Conservation (phyloP, 345 rosid genomes). For the Stellera chamaejasme region DNA sequence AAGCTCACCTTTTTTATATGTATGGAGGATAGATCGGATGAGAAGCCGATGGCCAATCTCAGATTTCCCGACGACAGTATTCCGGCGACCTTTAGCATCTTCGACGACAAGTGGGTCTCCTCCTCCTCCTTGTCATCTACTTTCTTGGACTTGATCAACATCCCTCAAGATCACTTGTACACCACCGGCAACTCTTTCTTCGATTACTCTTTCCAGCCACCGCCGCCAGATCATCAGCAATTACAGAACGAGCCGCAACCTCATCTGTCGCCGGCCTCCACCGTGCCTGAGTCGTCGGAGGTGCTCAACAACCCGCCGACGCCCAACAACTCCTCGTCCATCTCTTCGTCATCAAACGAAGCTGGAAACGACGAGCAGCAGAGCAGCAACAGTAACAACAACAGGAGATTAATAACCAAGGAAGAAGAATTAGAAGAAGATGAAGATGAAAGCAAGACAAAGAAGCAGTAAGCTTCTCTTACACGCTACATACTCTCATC, state of each 20-base stretch:
- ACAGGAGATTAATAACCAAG: conserved; percentile 2
- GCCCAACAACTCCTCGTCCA: conserved; percentile 76
- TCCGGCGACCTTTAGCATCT: conserved; percentile 36
- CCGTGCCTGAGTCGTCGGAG: conserved; percentile 59
- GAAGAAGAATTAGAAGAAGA: conserved; percentile 30
- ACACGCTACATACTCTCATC: not conserved
- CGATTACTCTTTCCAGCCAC: not conserved
- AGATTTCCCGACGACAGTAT: conserved; percentile 30
- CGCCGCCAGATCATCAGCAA: conserved; percentile 2
- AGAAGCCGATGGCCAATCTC: conserved; percentile 33
- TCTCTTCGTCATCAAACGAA: conserved; percentile 78
- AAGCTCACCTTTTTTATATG: not conserved
- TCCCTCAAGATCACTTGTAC: conserved; percentile 25
- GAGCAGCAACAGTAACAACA: not conserved
- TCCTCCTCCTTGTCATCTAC: conserved; percentile 10
- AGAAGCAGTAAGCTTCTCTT: conserved; percentile 58
- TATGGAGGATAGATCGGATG: conserved; percentile 27
- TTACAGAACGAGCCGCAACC: not conserved
- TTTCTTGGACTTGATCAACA: conserved; percentile 50
- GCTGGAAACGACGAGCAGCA: conserved; percentile 32
- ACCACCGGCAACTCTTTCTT: conserved; percentile 4
- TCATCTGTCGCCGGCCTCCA: conserved; percentile 34
- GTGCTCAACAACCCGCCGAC: conserved; percentile 69
- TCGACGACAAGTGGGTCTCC: conserved; percentile 35
- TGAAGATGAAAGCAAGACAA: conserved; percentile 51